Conservation (phyloP, 495 filamentous ascomycete genomes). For the Pseudoneurospora amorphoporcata region DNA sequence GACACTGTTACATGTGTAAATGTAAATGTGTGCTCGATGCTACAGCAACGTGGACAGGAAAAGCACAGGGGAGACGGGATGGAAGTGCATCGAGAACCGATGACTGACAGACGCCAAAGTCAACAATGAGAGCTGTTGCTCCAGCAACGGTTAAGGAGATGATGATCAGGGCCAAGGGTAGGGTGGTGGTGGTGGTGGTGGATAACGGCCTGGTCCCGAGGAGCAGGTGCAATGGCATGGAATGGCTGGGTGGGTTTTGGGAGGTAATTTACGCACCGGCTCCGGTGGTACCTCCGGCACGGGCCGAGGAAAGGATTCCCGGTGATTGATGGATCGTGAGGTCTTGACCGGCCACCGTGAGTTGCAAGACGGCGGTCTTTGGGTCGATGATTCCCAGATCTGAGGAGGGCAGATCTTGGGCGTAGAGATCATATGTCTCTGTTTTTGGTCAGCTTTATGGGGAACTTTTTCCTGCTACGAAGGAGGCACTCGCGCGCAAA, state of each 20-base stretch:
- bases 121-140: background rate
- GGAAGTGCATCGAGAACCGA: background rate
- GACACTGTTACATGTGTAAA: too few relatives aligned
- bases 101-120: background rate
- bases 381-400: slow-evolving; percentile 81
- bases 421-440: slow-evolving; percentile 86
- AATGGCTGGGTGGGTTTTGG: background rate
- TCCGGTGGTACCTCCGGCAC: slow-evolving; percentile 79
- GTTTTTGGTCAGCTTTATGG: background rate
- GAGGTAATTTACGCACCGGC: slow-evolving; percentile 47
- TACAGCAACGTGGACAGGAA: background rate
- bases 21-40: background rate
- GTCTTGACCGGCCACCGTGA: slow-evolving; percentile 59
- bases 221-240: background rate
- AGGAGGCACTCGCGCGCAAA: background rate
- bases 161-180: background rate
- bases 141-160: background rate
- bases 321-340: slow-evolving; percentile 81
- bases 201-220: background rate
- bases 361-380: slow-evolving; percentile 50
- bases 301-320: slow-evolving; percentile 62
- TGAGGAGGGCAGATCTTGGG: slow-evolving; percentile 59
- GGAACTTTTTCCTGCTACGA: background rate
- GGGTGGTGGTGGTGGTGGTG: background rate
- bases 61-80: background rate